Conservation (phyloP, 2,329 filamentous ascomycete species). For the Macroventuria anomochaeta region DNA sequence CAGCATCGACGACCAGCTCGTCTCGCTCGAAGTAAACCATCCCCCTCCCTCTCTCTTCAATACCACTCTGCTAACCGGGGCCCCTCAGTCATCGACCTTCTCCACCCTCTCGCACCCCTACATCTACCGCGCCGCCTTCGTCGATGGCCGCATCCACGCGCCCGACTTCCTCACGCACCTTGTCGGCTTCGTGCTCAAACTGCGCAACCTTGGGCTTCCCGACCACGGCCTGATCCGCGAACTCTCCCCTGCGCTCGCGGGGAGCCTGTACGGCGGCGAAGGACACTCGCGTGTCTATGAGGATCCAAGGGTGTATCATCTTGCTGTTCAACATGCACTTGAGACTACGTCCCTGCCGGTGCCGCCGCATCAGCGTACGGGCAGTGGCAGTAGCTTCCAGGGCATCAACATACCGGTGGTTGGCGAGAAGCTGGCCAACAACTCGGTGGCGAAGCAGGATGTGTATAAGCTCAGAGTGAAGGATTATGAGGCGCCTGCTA, state of each 20-base stretch:
- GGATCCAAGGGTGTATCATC: conserved; percentile 81
- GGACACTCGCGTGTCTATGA: conserved; percentile 94
- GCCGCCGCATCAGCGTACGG: conserved; percentile 26
- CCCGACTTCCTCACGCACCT: conserved; percentile 94
- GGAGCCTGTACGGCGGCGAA: conserved; percentile 88
- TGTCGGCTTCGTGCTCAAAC: conserved; percentile 89
- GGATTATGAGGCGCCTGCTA: conserved; percentile 40
- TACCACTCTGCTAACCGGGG: conserved; percentile 9
- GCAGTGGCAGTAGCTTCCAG: conserved; percentile 33
- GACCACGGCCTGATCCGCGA: conserved; percentile 95
- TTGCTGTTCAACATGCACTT: conserved; percentile 56
- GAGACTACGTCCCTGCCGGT: conserved; percentile 53
- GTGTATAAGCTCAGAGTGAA: conserved; percentile 40
- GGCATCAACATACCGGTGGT: conserved; percentile 43
- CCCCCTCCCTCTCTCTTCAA: not conserved
- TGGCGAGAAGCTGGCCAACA: conserved; percentile 33
- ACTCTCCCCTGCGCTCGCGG: conserved; percentile 84
- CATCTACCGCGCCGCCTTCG: conserved; percentile 93
- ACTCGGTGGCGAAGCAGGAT: conserved; percentile 21
- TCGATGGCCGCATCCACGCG: conserved; percentile 89
- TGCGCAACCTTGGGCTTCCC: conserved; percentile 89
- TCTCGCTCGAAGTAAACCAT: conserved; percentile 79
- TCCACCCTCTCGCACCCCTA: conserved; percentile 87
- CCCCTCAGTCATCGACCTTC: conserved; percentile 85
- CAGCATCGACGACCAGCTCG: conserved; percentile 95